Evolutionary conservation across 1,139 yeast species (phyloP), one percentile per base, ranked within the genome.

Genomic region (Yamadazyma siamensis): DNA sequence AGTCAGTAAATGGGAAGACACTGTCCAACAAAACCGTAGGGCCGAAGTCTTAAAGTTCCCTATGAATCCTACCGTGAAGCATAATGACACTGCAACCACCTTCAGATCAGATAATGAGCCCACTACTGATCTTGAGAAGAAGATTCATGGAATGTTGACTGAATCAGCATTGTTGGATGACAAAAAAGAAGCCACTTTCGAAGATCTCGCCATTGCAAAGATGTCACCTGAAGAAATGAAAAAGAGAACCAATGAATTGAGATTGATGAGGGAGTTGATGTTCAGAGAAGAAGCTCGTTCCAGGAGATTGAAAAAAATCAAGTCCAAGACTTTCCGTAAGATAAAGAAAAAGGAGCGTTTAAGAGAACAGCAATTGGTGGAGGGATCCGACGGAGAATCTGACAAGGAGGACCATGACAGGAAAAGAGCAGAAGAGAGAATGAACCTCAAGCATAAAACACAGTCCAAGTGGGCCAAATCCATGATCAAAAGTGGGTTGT

Each of bases 261-360:
- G 97, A 46, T 60, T 83, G 49, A 88, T 88, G 96, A 75, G 98
- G 42, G 98, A 91, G 51, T 72, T 91, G 41, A 86, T 91, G 95
- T 91, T 88, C 61, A 75, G 97, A 50, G 96, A 91, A 50, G 96
- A 91, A 61, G 77, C 80, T 49, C 81, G 86, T 52, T 88, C 97
- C 13, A 87, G 77, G 56, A 75, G 99, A 47, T 74, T 91, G 49
- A 89, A 89, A 65, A 91, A 89, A 62, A 91, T 91, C 59, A 91
- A 91, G 59, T 87, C 96, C 26, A 94, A 89, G 58, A 75, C 87
- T 5, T 91, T 80, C 60, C 86, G 87, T 49, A 81, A 85, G 52
- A 81, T 89, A 34, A 81, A 85, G 51, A 87, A 89, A 70, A 84
- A 82, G 58, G 96, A 89, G 52, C 65, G 87, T 43, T 61, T 83